These are phyloP conservation scores for Chalciporus sp. DNA, from an alignment of 1,284 basidiomycete species.

Conservation along the genomic window DNA sequence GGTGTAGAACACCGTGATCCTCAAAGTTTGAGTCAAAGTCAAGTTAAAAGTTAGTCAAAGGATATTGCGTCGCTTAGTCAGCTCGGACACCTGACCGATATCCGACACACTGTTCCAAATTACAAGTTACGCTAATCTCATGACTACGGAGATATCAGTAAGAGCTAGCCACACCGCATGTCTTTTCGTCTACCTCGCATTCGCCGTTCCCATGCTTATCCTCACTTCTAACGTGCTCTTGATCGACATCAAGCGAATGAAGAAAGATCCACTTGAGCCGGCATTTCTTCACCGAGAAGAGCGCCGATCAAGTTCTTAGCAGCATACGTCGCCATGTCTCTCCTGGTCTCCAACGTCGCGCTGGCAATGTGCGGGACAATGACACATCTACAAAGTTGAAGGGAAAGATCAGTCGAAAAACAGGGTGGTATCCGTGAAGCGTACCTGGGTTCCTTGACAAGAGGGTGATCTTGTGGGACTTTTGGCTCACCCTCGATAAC, in stretches of 20 bases:
- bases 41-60: no score
- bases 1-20: no score
- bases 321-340: slow-evolving; percentile 79
- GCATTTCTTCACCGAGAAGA: slow-evolving; percentile 54
- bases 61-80: slow-evolving; percentile 15
- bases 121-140: not conserved
- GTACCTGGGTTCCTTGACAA: slow-evolving; percentile 77
- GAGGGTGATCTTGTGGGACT: slow-evolving; percentile 71
- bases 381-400: slow-evolving; percentile 54
- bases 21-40: no score
- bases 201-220: not conserved
- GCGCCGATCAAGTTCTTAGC: slow-evolving; percentile 67
- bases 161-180: no score
- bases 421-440: slow-evolving; percentile 23
- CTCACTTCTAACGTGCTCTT: not conserved
- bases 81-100: not conserved
- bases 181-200: not conserved
- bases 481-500: slow-evolving; percentile 93
- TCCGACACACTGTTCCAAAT: not conserved
- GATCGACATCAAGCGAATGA: slow-evolving; percentile 53
- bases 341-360: slow-evolving; percentile 83
- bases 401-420: slow-evolving; percentile 5
- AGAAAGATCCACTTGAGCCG: slow-evolving; percentile 47
- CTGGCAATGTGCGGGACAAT: slow-evolving; percentile 91
- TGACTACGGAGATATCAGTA: no score